Base-by-base conservation (phyloP, 352 stramenopile genomes). In the Albugo candida region DNA sequence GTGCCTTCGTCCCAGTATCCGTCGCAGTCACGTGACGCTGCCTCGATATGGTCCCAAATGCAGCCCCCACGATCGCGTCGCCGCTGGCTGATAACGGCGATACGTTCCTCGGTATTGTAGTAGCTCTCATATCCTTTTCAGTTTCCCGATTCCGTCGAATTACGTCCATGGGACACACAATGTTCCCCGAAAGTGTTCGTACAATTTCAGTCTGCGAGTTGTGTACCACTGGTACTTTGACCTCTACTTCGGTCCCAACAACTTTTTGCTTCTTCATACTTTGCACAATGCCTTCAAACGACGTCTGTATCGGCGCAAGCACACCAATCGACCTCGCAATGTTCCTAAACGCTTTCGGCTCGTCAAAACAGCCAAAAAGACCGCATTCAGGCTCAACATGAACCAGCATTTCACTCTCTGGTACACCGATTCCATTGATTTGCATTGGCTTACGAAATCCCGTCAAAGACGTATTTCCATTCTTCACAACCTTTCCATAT, bases 221-320 rank as follows among this genome's bases (percentile, higher is more conserved):
- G 43, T 51, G n/a, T 52, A 31, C 11, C 50, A 47, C 36, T 55
- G 43, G 21, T 44, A 55, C 42, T 55, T 55, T 55, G 3, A 31
- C 3, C 8, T 31, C 24, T 8, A 8, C 24, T 31, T 31, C 24
- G 24, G 8, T 31, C 24, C 24, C 24, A 31, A 31, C 24, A 3
- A 8, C 24, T 31, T 31, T 31, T 8, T 31, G 24, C 24, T 31
- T 31, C 24, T 88, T 88, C 76, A 88, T 85, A 43, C 76, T 84
- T 51, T 84, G 73, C 13, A 88, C 77, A 46, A 88, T 88, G 36
- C 73, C 72, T 35, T 85, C 72, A 36, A 88, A 88, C 19, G 76
- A 88, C 5, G 58, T 73, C 27, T 65, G 68, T 51, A 88, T 84
- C 24, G 76, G 83, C 24, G 24, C 24, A 31, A 31, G 24, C 24